phyloP scores from a whole-genome alignment of 1,284 basidiomycete genomes.

The Fistulina hepatica region DNA sequence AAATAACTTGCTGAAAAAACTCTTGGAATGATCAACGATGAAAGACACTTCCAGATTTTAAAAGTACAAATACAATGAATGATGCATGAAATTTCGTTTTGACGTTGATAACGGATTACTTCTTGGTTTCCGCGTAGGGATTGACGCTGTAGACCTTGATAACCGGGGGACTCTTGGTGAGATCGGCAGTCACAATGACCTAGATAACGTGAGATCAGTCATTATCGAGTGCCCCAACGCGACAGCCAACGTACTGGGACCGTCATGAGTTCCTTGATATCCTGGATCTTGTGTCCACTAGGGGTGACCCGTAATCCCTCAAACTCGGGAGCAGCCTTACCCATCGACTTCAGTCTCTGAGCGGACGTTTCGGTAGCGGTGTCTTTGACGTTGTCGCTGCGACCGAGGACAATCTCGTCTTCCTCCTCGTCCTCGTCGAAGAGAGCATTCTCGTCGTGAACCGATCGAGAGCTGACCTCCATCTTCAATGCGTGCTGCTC shows the following conservation, averaged over 20 bases:
- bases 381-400: slow-evolving; percentile 34
- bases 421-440: slow-evolving; percentile 79
- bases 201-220: slow-evolving; percentile 21
- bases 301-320: slow-evolving; percentile 66
- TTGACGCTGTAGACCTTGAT: slow-evolving; percentile 89
- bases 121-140: slow-evolving; percentile 55
- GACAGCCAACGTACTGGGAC: slow-evolving; percentile 59
- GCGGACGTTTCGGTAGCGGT: slow-evolving; percentile 50
- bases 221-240: slow-evolving; percentile 6
- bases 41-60: too few species aligned
- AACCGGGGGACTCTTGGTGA: slow-evolving; percentile 90
- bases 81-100: neutral
- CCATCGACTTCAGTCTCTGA: slow-evolving; percentile 69
- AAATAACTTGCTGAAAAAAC: too few species aligned
- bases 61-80: neutral
- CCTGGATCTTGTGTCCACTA: slow-evolving; percentile 84
- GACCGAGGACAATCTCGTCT: slow-evolving; percentile 71
- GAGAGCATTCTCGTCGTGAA: slow-evolving; percentile 77
- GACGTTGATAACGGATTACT: slow-evolving; percentile 19
- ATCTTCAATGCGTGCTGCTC: slow-evolving; percentile 79
- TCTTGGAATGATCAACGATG: too few species aligned
- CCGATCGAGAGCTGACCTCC: slow-evolving; percentile 71
- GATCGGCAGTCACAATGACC: slow-evolving; percentile 88
- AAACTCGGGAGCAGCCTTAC: slow-evolving; percentile 61
- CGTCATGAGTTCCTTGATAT: slow-evolving; percentile 81